Conservation (phyloP, 2,329 filamentous ascomycete genomes). For the Diaporthe vexans region DNA sequence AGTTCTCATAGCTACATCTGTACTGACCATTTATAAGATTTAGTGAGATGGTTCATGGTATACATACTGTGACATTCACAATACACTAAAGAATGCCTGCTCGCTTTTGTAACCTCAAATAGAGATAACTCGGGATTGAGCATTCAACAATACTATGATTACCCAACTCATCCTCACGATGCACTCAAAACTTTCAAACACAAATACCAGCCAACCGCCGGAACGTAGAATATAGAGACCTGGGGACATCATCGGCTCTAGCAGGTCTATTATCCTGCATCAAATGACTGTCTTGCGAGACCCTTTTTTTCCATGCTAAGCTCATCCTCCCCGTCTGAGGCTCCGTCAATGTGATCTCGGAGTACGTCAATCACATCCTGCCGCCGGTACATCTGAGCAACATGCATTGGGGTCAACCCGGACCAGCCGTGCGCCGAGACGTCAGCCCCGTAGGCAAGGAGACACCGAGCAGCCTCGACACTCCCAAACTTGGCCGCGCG, state of each 20-base stretch:
- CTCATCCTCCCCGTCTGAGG: neutral
- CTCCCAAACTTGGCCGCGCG: neutral
- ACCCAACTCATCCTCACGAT: too few relatives aligned
- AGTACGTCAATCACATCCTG: neutral
- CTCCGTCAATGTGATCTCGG: neutral
- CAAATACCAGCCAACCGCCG: too few relatives aligned
- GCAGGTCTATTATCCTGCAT: neutral
- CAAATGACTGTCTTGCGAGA: neutral
- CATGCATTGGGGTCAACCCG: neutral
- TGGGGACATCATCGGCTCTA: neutral
- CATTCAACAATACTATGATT: too few relatives aligned
- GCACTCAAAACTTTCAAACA: too few relatives aligned
- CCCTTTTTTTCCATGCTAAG: neutral
- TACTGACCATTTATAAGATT: too few relatives aligned
- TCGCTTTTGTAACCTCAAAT: too few relatives aligned
- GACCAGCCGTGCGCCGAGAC: slow-evolving; percentile 13
- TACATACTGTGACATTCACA: too few relatives aligned
- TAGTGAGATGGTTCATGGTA: too few relatives aligned
- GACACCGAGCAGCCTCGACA: neutral
- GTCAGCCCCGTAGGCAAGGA: neutral
- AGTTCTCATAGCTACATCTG: too few relatives aligned
- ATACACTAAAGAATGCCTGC: too few relatives aligned
- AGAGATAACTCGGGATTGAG: too few relatives aligned
- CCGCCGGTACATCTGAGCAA: neutral
- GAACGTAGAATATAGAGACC: too few relatives aligned